phyloP scores from a whole-genome alignment of 768 basidiomycete species.

The Suillus weaverae region DNA sequence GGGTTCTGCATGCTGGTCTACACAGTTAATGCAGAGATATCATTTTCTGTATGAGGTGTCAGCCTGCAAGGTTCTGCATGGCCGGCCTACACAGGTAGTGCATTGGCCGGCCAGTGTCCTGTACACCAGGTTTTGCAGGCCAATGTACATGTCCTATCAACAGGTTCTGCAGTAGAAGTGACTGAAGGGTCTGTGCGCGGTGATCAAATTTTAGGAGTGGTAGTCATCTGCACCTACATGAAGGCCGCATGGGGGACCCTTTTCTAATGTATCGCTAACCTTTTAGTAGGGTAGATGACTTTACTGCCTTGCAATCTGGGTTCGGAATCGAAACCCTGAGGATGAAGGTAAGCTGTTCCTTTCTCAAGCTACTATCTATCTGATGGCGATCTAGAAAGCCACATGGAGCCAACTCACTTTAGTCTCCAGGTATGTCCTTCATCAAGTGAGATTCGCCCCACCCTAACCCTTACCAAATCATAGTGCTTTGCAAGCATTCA shows the following conservation, averaged over 20 bases:
- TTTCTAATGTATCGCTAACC: not conserved
- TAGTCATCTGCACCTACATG: not conserved
- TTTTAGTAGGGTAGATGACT: not conserved
- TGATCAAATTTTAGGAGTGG: no score
- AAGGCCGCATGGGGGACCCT: not conserved
- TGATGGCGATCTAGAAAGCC: not conserved
- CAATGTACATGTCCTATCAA: no score
- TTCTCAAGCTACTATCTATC: not conserved
- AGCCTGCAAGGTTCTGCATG: no score
- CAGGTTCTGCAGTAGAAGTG: no score
- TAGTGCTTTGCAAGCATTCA: not conserved
- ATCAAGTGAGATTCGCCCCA: not conserved
- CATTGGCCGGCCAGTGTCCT: no score
- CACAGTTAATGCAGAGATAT: no score
- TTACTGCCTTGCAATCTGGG: not conserved
- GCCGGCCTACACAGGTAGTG: no score
- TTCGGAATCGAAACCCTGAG: not conserved
- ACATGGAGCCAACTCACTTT: not conserved
- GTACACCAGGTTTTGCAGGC: no score
- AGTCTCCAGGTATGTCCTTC: not conserved
- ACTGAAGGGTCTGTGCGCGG: no score
- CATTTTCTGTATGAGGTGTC: no score
- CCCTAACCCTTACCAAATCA: not conserved
- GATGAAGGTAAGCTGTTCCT: not conserved
- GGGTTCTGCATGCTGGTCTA: no score